Evolutionary conservation across 2,329 filamentous ascomycete species (phyloP).

Genomic region (Aspergillus oerlinghausenensis): DNA sequence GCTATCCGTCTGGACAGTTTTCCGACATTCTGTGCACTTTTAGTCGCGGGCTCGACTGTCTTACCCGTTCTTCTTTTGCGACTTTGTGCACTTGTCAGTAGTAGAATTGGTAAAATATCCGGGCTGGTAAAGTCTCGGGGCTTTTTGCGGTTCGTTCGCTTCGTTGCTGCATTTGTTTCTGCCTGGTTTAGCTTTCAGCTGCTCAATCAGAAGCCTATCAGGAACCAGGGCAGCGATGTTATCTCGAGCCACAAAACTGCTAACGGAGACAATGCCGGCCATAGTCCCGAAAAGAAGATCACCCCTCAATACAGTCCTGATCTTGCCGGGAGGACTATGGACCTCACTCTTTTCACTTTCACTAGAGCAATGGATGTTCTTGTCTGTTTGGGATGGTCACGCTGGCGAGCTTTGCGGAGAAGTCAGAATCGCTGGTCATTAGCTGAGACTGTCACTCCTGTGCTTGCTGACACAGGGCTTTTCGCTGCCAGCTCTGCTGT

Average conservation of each 20-base stretch:
- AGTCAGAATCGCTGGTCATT: slow-evolving; percentile 25
- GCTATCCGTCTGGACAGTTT: slow-evolving; percentile 46
- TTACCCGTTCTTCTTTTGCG: slow-evolving; percentile 32
- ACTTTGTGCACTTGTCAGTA: slow-evolving; percentile 21
- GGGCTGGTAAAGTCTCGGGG: slow-evolving; percentile 13
- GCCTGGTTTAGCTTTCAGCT: slow-evolving; percentile 48
- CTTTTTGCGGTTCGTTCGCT: slow-evolving; percentile 29
- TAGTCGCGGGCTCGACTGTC: slow-evolving; percentile 50
- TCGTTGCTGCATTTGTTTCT: slow-evolving; percentile 45
- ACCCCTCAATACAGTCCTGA: slow-evolving; percentile 21
- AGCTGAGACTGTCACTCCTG: slow-evolving; percentile 39
- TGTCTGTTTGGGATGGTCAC: slow-evolving; percentile 61
- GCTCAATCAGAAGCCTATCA: slow-evolving; percentile 39
- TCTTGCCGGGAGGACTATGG: slow-evolving; percentile 68
- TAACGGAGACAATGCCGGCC: slow-evolving; percentile 3
- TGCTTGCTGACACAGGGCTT: slow-evolving; percentile 60
- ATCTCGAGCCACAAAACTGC: slow-evolving; percentile 5
- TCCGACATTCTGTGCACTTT: slow-evolving; percentile 48
- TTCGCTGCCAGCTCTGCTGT: slow-evolving; percentile 69
- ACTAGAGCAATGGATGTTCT: slow-evolving; percentile 69
- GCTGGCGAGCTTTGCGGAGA: slow-evolving; percentile 34
- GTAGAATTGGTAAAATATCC: slow-evolving; percentile 14
- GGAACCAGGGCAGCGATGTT: slow-evolving; percentile 9
- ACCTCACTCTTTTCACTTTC: slow-evolving; percentile 74
- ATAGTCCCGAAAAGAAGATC: slow-evolving; percentile 2